Base-by-base conservation (phyloP, 257 asterid genomes). In the Knoxia roxburghii region DNA sequence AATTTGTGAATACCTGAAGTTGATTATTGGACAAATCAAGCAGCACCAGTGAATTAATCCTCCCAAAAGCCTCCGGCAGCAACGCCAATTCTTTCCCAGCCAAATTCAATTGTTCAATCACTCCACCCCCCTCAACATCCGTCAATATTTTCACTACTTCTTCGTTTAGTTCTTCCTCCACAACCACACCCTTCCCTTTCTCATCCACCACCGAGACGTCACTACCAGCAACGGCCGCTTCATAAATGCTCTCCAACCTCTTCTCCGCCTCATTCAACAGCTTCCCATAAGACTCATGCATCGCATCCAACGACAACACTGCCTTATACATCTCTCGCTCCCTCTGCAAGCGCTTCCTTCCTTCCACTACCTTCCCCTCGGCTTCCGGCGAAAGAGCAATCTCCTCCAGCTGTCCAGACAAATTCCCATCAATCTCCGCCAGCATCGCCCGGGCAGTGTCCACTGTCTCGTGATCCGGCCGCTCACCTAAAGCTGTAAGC, bases 391-490 rank as follows among this genome's bases (percentile, higher is more conserved):
- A 64, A 17, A 81, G 55, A 0, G 73, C 73, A 27, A 81, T 71
- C 57, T 70, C 89, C 57, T 68, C 87, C n/a, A 84, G 39, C 17
- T 67, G 74, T 41, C 46, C 70, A 15, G 82, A 69, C 58, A 88
- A 64, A 1, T 75, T 72, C 1, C 76, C 84, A 2, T 80, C 87
- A 32, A 93, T 73, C 69, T 90, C 96, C 6, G 88, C 71, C 43
- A 94, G 54, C 65, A 79, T 82, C 57, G 79, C 48, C 64, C 85
- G 82, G 6, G 99, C 96, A 20, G 49, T 53, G 70, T 94, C 99
- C 23, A 94, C 85, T 9, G 85, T 59, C 88, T 94, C 99, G 78
- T 94, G 99, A 76, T 87, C 96, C 64, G 99, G 97, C 7, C 95
- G 87, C 65, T 80, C 83, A 0, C 97, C 99, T 3, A 94, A 84